Conservation (phyloP, 345 rosid species). For the Eucalyptus coolabah region DNA sequence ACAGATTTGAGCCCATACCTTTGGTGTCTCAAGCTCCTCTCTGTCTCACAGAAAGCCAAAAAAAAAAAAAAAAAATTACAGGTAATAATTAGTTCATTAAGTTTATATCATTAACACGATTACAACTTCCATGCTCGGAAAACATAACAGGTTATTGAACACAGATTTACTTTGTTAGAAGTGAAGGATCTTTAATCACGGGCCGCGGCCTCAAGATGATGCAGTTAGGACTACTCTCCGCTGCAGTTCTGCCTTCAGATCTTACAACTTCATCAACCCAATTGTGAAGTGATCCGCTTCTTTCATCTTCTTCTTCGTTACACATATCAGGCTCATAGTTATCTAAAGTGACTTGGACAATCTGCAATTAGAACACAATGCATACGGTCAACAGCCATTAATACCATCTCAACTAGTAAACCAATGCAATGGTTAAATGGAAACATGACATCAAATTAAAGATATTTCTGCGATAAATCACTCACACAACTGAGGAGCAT, state of each 20-base stretch:
- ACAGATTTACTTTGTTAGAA: conserved; percentile 57
- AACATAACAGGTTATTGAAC: not conserved
- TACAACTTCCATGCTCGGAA: not conserved
- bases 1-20: conserved; percentile 91
- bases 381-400: not conserved
- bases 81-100: not conserved
- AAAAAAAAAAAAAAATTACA: not conserved
- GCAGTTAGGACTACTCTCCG: conserved; percentile 42
- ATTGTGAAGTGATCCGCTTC: conserved; percentile 60
- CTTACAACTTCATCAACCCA: conserved; percentile 98
- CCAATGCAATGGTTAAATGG: not conserved
- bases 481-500: not conserved
- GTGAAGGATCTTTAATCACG: conserved; percentile 65
- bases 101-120: not conserved
- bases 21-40: conserved; percentile 84
- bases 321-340: conserved; percentile 52
- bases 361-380: conserved; percentile 21
- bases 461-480: not conserved
- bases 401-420: not conserved
- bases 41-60: conserved; percentile 19
- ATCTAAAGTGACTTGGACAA: conserved; percentile 66
- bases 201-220: conserved; percentile 47
- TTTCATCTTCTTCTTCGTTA: conserved; percentile 31
- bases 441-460: not conserved
- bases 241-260: conserved; percentile 68